Evolutionary conservation across 1,284 basidiomycete species (phyloP), one percentile per base, ranked within the genome.

Genomic region (Apiotrichum laibachii): DNA sequence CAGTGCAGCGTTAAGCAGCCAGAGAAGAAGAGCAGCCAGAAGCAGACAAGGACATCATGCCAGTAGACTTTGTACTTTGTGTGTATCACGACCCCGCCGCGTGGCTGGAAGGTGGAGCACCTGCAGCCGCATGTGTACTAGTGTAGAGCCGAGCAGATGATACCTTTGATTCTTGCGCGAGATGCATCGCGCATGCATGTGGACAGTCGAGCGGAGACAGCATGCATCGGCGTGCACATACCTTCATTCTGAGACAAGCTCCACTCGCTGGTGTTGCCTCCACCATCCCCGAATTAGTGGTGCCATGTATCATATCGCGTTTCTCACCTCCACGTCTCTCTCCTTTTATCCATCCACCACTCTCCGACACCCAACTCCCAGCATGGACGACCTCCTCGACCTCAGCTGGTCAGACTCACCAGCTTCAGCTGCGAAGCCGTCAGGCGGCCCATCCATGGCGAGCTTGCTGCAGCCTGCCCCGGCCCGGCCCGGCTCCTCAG

Each of bases 351-450:
- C 26, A 31, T 31, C 26, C 26, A 31, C 7, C 26, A 31, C 26
- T 4, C 26, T 31, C 26, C 26, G 26, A 31, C 26, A 31, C 26
- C 26, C 26, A 31, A 31, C 26, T n/a, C 26, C 26, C 26, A 31
- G 26, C 26, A 81, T 81, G 80, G 79, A 81, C 73, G 80, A 81
- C 66, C 75, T 81, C 26, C 73, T 81, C 43, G 80, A 81, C 63
- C 73, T 81, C 55, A 75, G 75, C 63, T 80, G 79, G 72, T 73
- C 77, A 10, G 64, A 67, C 45, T 31, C 52, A 18, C 18, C 53
- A 35, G 35, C 55, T 22, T 47, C 56, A 5, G 40, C 37, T 11
- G 39, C 31, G 5, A 11, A 26, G 34, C 13, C 52, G 31, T 21
- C 50, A 31, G 37, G 37, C 15, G 16, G 19, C 21, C 4, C 18